Evolutionary conservation across 306 rosid genomes (phyloP), one percentile per base, ranked within the genome.

Genomic region (Quercus ilex): DNA sequence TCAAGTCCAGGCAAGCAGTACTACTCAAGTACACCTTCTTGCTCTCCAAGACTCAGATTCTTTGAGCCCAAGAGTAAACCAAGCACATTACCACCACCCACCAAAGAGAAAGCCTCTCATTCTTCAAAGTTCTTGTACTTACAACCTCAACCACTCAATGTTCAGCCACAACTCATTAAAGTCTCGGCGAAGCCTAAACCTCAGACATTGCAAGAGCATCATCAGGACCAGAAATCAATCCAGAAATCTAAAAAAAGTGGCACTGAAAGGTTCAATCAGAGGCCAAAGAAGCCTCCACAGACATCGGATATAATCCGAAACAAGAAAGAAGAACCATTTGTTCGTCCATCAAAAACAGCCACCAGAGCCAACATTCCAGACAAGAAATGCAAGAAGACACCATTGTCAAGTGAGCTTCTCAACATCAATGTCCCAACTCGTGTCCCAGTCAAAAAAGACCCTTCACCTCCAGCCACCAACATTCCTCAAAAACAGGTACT

Each of bases 251-350:
- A 73, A 35, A 83, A 62, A 18, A 26, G 21, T 1, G 82, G 18
- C 0, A 73, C 85, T 78, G 93, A 88, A 56, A 90, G 80, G 80
- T 84, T 85, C 79, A 57, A 83, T 76, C 74, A 90, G n/a, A 79
- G 81, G 82, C 28, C 82, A 55, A 88, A 82, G 79, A 94, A 85
- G 79, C 81, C 83, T 73, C 82, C 78, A 23, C 90, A 88, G 78
- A 74, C 84, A 72, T 79, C 88, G 70, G 89, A 86, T 35, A 73
- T 83, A 14, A 68, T 86, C 65, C 80, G 83, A 80, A 88, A 77
- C 77, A 86, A 84, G 87, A 88, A 91, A 82, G 90, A 93, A 59
- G 98, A 91, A 78, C 70, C 94, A 31, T 95, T 91, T 75, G 90
- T 89, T 35, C 81, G 90, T 51, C 81, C 91, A n/a, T 76, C 87